Evolutionary conservation across 805 yeast genomes (phyloP), one percentile per base, ranked within the genome.

Genomic region (Ogataea dorogensis): DNA sequence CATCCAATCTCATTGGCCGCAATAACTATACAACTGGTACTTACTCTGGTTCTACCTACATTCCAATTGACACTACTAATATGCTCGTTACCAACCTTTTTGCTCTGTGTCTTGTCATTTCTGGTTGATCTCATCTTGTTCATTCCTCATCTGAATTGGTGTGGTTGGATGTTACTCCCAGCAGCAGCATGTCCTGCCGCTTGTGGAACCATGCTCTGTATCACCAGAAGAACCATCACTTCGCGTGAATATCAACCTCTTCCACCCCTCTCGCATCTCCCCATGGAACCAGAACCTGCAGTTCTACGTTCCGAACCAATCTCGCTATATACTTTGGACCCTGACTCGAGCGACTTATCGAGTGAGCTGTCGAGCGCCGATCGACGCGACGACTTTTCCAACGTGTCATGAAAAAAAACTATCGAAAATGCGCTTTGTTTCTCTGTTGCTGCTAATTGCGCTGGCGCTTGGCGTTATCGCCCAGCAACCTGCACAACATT

Each of bases 81-180:
- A 2, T 67, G 83, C 59, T 71, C 87, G 2, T 55, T 85, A 27
- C 79, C 87, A 2, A 68, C 87, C 0, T 86, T 88, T 49, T 54
- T 89, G 38, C 66, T 83, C 26, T 66, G 85, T 1, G 61, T 89
- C 31, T 65, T 91, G 33, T 80, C 89, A 5, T 85, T 91, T 46
- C 63, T 89, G 41, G 86, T 86, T 3, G 98, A 91, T 56, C 74
- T 89, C 24, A 59, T 89, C 25, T 59, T 91, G 33, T 91, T 91
- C 51, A 71, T 81, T 2, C 85, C 89, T 2, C 77, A 79, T 53
- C 63, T 91, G 36, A 71, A 77, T 36, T 88, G 87, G 79, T 73
- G 81, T 28, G 96, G 96, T 17, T 91, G 97, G 97, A 64, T 83
- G 33, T 73, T 85, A 41, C 63, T 89, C 17, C 77, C 77, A 0